These are phyloP conservation scores for Entomortierella parvispora DNA, from an alignment of 192 early-diverging fungal species.

Conservation along the genomic window DNA sequence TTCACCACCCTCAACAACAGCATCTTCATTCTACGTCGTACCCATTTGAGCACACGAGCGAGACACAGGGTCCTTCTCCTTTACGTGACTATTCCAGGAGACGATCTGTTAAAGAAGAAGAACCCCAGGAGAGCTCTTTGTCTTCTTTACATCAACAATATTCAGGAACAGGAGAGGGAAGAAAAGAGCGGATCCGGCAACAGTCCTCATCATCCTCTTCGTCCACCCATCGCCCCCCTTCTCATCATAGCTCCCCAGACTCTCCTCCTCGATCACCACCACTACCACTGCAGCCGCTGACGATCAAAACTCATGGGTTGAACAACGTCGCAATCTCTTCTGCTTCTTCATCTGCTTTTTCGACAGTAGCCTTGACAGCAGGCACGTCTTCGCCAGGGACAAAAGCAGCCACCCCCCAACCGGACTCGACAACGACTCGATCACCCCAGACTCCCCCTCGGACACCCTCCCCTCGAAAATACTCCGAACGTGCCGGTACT, in stretches of 20 bases:
- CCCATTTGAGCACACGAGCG: too few species aligned
- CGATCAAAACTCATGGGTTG: not conserved
- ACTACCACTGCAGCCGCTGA: not conserved
- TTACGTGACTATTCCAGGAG: not conserved
- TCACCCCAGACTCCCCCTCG: slow-evolving; percentile 34
- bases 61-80: not conserved
- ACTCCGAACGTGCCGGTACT: too few species aligned
- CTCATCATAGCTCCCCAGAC: not conserved
- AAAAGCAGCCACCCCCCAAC: too few species aligned
- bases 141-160: too few species aligned
- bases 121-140: too few species aligned
- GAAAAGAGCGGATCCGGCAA: too few species aligned
- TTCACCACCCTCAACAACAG: too few species aligned
- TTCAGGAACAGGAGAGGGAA: too few species aligned
- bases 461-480: slow-evolving; percentile 29
- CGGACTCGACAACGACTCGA: slow-evolving; percentile 5
- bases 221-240: not conserved
- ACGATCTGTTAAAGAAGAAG: too few species aligned
- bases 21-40: too few species aligned
- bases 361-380: not conserved
- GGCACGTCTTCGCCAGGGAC: too few species aligned
- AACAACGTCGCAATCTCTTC: slow-evolving; percentile 1
- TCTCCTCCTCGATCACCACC: slow-evolving; percentile 3
- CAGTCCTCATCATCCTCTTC: not conserved
- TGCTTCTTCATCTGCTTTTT: not conserved